Base-by-base conservation (phyloP, 352 stramenopile species). In the Aphanomyces astaci region DNA sequence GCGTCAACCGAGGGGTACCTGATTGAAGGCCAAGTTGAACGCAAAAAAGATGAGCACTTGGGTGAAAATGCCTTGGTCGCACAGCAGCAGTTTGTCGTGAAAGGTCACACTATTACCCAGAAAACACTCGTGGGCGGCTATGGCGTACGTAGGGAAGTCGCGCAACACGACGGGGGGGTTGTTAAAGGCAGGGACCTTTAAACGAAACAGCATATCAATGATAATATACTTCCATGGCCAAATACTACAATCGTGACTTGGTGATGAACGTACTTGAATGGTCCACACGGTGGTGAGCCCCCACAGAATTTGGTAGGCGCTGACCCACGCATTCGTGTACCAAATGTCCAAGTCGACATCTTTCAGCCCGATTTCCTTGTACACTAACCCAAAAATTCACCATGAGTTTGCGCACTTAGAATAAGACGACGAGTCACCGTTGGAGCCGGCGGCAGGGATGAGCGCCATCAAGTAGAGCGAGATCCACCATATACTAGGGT, bases 281-380 rank as follows among this genome's bases (percentile, higher is more conserved):
- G 53, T 67, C 56, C 43, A 64, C 9, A 73, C 36, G 7, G 57
- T 69, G 45, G 70, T 7, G 24, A 73, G 17, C 2, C 64, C 70
- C 32, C 63, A 74, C 3, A 15, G 22, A 9, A 73, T 30, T 64
- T 74, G 70, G 22, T 66, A 74, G 1, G 22, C 2, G 33, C 46
- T 46, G 22, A 73, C 53, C 52, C 40, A 64, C 4, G 64, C 51
- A 52, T 74, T 74, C 15, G 53, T 52, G 62, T 74, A 73, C 52
- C 54, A 74, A 19, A 72, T 51, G 49, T 74, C 70, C 22, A 74
- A 24, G 49, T 73, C 30, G 28, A 70, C 43, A 19, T 68, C 59
- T 27, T 74, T 74, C 24, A 74, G 27, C 7, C 4, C 65, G 33
- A 73, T 66, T 30, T 74, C 70, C 30, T 74, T 74, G 70, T 73